Conservation (phyloP, 306 rosid species). For the Potentilla sterilis region DNA sequence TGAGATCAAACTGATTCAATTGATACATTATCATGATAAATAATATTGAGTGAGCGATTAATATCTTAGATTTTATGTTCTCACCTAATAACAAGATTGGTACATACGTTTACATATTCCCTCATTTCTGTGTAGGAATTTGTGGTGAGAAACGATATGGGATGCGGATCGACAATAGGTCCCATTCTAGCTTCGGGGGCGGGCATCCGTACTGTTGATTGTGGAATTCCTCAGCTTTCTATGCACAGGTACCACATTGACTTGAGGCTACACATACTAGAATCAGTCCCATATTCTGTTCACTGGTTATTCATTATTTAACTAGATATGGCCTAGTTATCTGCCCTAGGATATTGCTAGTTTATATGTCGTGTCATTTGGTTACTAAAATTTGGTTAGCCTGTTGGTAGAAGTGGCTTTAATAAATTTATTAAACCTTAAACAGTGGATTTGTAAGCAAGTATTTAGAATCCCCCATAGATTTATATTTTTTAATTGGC, state of each 20-base stretch:
- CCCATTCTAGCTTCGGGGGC: constrained; percentile 96
- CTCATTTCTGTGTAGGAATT: constrained; percentile 56
- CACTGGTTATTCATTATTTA: background rate
- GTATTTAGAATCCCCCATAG: background rate
- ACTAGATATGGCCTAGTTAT: background rate
- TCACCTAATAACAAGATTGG: background rate
- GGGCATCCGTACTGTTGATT: constrained; percentile 92
- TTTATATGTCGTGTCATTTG: background rate
- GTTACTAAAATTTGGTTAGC: background rate
- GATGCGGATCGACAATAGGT: constrained; percentile 98
- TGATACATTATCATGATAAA: background rate
- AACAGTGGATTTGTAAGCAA: background rate
- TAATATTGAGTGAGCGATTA: background rate
- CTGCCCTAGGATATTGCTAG: background rate
- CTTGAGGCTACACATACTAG: background rate
- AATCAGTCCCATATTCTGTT: background rate
- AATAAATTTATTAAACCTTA: background rate
- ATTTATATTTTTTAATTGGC: background rate
- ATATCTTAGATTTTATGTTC: constrained; percentile 4
- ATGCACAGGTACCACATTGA: constrained; percentile 88
- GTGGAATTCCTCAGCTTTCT: constrained; percentile 97
- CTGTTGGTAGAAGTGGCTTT: background rate
- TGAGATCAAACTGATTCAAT: background rate
- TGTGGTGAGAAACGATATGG: constrained; percentile 97
- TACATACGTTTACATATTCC: background rate